Percentiles rank a stretch among this genome's conserved stretches.
phyloP scores from a whole-genome alignment of 2,329 filamentous ascomycete species.

The Aspergillus fijiensis region DNA sequence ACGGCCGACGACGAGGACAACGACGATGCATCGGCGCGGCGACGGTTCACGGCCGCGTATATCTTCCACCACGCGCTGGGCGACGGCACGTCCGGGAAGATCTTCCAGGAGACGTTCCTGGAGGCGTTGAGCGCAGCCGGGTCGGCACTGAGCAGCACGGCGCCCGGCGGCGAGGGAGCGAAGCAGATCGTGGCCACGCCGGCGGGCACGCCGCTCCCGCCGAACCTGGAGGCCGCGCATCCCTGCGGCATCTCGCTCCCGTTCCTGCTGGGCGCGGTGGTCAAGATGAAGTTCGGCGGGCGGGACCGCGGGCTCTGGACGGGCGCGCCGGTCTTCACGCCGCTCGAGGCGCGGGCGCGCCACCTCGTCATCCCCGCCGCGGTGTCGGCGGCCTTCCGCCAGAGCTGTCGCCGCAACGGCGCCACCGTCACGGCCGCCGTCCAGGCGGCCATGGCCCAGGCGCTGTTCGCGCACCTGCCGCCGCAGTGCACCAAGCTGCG shows the following conservation, averaged over 20 bases:
- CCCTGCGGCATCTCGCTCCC: conserved; percentile 39
- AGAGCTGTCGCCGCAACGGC: conserved; percentile 36
- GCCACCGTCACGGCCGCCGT: conserved; percentile 46
- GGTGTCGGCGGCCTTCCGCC: conserved; percentile 30
- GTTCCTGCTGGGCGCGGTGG: conserved; percentile 35
- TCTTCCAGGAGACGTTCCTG: conserved; percentile 47
- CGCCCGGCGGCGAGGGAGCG: conserved; percentile 12
- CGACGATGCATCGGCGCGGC: not conserved
- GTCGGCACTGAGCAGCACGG: conserved; percentile 3
- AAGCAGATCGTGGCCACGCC: conserved; percentile 25
- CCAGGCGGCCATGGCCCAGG: conserved; percentile 40
- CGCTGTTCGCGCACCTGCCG: conserved; percentile 36
- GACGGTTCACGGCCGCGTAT: conserved; percentile 45
- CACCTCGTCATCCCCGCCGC: conserved; percentile 34
- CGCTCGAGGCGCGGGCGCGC: conserved; percentile 28
- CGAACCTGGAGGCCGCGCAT: conserved; percentile 44
- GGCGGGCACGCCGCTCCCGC: conserved; percentile 33
- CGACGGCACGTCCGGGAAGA: conserved; percentile 47
- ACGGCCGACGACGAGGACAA: conserved; percentile 21
- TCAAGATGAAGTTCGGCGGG: conserved; percentile 34
- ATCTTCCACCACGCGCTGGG: conserved; percentile 51
- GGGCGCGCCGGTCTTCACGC: conserved; percentile 27
- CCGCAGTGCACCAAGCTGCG: conserved; percentile 30
- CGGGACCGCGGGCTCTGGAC: conserved; percentile 37
- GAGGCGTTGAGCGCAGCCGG: conserved; percentile 30